phyloP scores from a whole-genome alignment of 2,329 filamentous ascomycete genomes.

The Fusarium nelsonii region DNA sequence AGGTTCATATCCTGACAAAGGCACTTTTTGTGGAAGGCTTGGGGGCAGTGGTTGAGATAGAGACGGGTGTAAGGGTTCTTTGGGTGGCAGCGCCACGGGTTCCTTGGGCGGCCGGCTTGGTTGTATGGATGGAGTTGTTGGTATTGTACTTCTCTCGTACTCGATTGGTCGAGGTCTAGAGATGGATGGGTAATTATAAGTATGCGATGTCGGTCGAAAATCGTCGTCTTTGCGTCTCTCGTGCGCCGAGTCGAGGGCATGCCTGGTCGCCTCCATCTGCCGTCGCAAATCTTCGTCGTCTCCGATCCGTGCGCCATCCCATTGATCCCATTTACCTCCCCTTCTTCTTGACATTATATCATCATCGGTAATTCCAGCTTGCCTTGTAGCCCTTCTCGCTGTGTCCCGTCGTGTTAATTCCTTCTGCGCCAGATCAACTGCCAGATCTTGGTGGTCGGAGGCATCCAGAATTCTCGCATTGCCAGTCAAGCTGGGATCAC shows the following conservation, averaged over 20 bases:
- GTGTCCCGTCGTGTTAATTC: conserved; percentile 78
- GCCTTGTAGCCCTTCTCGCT: conserved; percentile 67
- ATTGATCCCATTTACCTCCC: conserved; percentile 60
- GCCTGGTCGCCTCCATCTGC: conserved; percentile 67
- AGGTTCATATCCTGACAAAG: conserved; percentile 41
- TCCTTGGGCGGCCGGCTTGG: conserved; percentile 54
- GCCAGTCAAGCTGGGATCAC: conserved; percentile 72
- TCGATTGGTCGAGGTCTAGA: conserved; percentile 63
- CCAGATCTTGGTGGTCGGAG: conserved; percentile 78
- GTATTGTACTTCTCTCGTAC: conserved; percentile 53
- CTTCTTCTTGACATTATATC: conserved; percentile 68
- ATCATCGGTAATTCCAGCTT: conserved; percentile 68
- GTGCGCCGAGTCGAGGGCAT: conserved; percentile 57
- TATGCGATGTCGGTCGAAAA: conserved; percentile 47
- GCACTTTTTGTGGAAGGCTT: conserved; percentile 49
- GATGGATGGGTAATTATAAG: conserved; percentile 70
- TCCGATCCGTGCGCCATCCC: conserved; percentile 45
- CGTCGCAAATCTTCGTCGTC: conserved; percentile 61
- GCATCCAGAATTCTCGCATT: conserved; percentile 74
- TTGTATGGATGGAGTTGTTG: conserved; percentile 43
- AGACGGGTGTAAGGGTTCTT: conserved; percentile 39
- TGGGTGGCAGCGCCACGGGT: conserved; percentile 37
- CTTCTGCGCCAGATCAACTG: conserved; percentile 79
- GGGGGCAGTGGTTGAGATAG: conserved; percentile 34
- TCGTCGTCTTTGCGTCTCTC: conserved; percentile 45